These are phyloP conservation scores for Stentor coeruleus DNA, from an alignment of 73 alveolate genomes.

Conservation along the genomic window DNA sequence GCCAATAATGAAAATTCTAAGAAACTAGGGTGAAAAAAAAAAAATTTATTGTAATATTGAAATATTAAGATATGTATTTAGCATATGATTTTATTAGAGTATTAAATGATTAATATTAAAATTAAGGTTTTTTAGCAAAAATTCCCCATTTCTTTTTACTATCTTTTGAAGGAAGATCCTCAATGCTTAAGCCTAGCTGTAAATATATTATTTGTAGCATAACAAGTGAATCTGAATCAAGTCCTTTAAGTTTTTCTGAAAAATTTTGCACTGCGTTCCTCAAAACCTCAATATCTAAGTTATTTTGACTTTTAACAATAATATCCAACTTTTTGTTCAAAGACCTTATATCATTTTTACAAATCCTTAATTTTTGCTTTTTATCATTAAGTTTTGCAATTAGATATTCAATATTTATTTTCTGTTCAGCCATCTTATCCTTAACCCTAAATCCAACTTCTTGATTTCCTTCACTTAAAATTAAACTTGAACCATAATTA, in stretches of 20 bases:
- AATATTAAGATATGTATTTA: no score
- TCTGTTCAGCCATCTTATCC: neutral
- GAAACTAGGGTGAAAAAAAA: no score
- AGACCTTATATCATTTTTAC: neutral
- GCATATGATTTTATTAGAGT: no score
- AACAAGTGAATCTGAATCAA: neutral
- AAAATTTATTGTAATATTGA: no score
- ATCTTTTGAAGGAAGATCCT: neutral
- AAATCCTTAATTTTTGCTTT: neutral
- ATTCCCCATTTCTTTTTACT: neutral
- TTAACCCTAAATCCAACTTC: neutral
- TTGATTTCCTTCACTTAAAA: neutral
- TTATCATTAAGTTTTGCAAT: neutral
- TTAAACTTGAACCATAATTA: no score
- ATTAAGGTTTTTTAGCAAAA: neutral
- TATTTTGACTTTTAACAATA: no score
- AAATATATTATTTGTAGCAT: neutral
- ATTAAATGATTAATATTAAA: no score
- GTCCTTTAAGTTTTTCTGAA: neutral
- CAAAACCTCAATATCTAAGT: neutral
- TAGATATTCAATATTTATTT: neutral
- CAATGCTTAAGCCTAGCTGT: neutral
- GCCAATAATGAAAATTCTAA: no score
- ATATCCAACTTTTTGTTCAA: neutral
- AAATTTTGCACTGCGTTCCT: neutral